Evolutionary conservation across 768 basidiomycete genomes (phyloP).

Genomic region (Leccinum rimulosum): DNA sequence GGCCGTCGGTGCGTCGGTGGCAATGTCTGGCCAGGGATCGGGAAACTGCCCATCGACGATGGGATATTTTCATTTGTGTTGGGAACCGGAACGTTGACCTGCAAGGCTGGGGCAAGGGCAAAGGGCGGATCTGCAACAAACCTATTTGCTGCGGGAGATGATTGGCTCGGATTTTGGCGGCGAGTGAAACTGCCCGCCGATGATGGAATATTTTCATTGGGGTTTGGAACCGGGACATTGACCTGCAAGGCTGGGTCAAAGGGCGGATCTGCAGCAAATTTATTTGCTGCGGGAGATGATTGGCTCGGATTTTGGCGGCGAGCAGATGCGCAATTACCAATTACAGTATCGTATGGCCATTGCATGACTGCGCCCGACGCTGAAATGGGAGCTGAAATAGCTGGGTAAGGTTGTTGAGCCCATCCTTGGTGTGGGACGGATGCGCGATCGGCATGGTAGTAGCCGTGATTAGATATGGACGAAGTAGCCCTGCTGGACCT

Average conservation of each 20-base stretch:
- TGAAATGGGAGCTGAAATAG: not conserved
- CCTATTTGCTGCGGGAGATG: not conserved
- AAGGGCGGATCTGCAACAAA: not conserved
- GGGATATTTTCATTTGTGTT: constrained; percentile 2
- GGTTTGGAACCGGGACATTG: not conserved
- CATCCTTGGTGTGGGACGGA: constrained; percentile 5
- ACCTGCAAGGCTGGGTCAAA: constrained; percentile 2
- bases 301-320: not conserved
- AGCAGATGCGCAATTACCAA: not conserved
- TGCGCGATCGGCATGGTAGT: constrained; percentile 17
- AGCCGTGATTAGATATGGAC: constrained; percentile 12
- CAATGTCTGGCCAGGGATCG: not conserved
- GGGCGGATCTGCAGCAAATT: not conserved
- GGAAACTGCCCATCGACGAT: not conserved
- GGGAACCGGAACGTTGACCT: not conserved
- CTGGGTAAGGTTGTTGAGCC: not conserved
- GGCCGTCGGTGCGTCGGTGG: not conserved
- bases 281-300: not conserved
- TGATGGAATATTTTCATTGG: constrained; percentile 4
- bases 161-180: not conserved
- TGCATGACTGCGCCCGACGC: not conserved
- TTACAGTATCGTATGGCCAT: not conserved
- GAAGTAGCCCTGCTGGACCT: constrained; percentile 1
- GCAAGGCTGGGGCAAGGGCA: not conserved
- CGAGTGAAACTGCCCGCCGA: not conserved